Evolutionary conservation across 306 rosid species (phyloP).

Genomic region (Albizia julibrissin): DNA sequence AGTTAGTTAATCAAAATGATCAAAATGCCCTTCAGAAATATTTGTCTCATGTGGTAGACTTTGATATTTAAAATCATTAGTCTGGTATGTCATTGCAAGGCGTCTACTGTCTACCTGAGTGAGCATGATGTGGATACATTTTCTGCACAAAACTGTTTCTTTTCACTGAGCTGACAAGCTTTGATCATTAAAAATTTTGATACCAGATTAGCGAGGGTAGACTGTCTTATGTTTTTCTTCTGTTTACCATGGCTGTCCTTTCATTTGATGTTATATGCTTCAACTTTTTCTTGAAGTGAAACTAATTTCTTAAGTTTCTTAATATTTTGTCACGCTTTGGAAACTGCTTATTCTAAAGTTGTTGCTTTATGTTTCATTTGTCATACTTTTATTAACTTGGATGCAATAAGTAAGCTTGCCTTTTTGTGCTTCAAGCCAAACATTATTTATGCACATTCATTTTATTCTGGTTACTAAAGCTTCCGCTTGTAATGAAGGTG

Average conservation of each 20-base stretch:
- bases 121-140: constrained; percentile 28
- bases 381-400: constrained; percentile 11
- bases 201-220: not conserved
- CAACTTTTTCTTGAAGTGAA: not conserved
- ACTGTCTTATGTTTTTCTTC: constrained; percentile 5
- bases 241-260: not conserved
- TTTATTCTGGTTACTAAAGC: constrained; percentile 23
- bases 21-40: constrained; percentile 4
- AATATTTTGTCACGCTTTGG: constrained; percentile 19
- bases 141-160: constrained; percentile 20
- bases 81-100: not conserved
- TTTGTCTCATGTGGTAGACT: constrained; percentile 1
- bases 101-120: not conserved
- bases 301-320: constrained; percentile 17
- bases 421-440: constrained; percentile 11
- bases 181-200: constrained; percentile 16
- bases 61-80: not conserved
- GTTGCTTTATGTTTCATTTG: constrained; percentile 26
- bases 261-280: constrained; percentile 3
- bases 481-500: constrained; percentile 3
- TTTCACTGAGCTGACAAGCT: constrained; percentile 11
- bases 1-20: not conserved
- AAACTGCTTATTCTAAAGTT: constrained; percentile 10
- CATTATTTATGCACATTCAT: constrained; percentile 14
- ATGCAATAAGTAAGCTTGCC: constrained; percentile 19